Evolutionary conservation across 202 grass and related monocot genomes (phyloP).

Genomic region (Panicum virgatum): DNA sequence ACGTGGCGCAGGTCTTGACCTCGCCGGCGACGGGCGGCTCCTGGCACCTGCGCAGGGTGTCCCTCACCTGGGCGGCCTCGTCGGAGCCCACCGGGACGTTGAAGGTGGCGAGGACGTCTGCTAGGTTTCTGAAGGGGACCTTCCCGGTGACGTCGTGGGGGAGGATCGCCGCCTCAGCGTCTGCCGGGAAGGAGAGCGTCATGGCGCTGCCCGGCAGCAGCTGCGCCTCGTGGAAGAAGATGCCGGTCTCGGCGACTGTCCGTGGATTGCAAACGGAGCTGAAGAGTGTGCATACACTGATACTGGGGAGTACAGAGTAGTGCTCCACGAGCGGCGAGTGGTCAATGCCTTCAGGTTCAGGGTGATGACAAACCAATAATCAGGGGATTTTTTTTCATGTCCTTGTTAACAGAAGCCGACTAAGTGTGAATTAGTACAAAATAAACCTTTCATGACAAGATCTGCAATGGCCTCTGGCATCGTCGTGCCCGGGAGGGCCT

Average conservation of each 20-base stretch:
- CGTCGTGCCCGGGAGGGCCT: neutral
- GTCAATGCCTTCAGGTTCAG: neutral
- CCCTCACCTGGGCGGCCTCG: neutral
- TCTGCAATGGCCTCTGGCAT: neutral
- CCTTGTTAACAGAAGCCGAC: no score
- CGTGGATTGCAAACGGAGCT: neutral
- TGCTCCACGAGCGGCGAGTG: neutral
- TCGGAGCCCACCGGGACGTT: neutral
- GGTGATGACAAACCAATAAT: no score
- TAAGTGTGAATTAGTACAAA: no score
- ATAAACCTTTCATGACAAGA: neutral
- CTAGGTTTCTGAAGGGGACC: neutral
- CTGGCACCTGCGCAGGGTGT: neutral
- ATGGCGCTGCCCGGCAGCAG: neutral
- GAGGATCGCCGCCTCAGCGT: neutral
- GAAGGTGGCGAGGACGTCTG: neutral
- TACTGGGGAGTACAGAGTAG: neutral
- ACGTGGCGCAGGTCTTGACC: constrained; percentile 7
- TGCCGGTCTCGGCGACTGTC: neutral
- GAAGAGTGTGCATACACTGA: neutral
- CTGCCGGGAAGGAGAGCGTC: neutral
- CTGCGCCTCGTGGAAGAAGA: neutral
- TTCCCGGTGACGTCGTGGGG: neutral
- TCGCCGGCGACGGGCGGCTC: neutral
- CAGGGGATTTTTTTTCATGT: no score